Evolutionary conservation across 495 filamentous ascomycete species (phyloP).

Genomic region (Tuber borchii): DNA sequence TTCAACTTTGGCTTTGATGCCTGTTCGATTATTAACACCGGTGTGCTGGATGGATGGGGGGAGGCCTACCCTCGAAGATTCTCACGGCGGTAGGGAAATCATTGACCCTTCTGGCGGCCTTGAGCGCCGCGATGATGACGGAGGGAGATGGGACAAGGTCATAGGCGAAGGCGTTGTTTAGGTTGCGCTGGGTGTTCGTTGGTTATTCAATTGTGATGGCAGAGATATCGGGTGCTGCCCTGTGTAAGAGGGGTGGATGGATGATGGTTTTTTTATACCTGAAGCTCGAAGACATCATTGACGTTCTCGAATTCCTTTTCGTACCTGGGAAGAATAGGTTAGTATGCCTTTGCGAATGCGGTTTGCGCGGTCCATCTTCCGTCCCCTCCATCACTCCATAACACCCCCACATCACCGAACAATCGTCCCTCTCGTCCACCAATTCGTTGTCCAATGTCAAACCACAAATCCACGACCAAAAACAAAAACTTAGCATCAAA

Average conservation of each 20-base stretch:
- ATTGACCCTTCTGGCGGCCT: slow-evolving; percentile 89
- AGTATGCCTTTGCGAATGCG: neutral
- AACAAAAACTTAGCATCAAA: neutral
- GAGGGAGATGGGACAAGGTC: slow-evolving; percentile 93
- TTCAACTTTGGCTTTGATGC: slow-evolving; percentile 99
- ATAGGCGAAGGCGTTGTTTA: slow-evolving; percentile 99
- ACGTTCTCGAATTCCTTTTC: slow-evolving; percentile 98
- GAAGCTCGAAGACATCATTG: slow-evolving; percentile 98
- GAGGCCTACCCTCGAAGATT: slow-evolving; percentile 82
- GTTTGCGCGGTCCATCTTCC: neutral
- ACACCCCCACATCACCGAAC: neutral
- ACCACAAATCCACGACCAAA: neutral
- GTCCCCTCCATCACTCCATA: neutral
- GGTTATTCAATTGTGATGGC: slow-evolving; percentile 5
- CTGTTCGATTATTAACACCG: slow-evolving; percentile 46
- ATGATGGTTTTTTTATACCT: slow-evolving; percentile 56
- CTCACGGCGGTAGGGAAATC: slow-evolving; percentile 97
- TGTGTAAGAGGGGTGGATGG: neutral
- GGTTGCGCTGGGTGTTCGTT: slow-evolving; percentile 66
- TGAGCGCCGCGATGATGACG: slow-evolving; percentile 84
- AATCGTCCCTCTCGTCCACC: neutral
- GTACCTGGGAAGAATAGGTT: slow-evolving; percentile 56
- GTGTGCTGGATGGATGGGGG: slow-evolving; percentile 15
- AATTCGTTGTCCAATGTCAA: neutral
- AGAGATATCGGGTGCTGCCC: neutral